A percentile compares a stretch with the other conserved stretches of the same genome.
These are phyloP conservation scores for Komagataea norvegica DNA, from an alignment of 1,139 yeast genomes.

Conservation along the genomic window DNA sequence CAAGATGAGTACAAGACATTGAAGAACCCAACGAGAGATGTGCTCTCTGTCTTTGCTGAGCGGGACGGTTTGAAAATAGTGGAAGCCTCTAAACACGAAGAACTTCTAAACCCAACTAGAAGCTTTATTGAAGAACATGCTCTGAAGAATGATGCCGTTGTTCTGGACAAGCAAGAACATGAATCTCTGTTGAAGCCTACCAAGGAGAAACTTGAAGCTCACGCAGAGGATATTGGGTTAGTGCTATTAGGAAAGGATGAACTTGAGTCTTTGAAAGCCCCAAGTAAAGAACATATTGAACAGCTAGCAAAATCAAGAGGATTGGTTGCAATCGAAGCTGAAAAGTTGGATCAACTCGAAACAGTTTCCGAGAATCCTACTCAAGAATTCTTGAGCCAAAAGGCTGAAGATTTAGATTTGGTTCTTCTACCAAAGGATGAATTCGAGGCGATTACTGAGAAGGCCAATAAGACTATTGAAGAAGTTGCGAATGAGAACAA, in stretches of 20 bases:
- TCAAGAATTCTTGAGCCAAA: conserved; percentile 15
- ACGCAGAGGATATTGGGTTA: conserved; percentile 23
- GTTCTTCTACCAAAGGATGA: conserved; percentile 27
- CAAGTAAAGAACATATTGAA: conserved; percentile 32
- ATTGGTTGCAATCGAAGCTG: conserved; percentile 24
- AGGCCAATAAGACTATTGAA: conserved; percentile 29
- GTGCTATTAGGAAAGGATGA: conserved; percentile 27
- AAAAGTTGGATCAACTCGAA: conserved; percentile 23
- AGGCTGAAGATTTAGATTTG: conserved; percentile 26
- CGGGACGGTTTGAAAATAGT: conserved; percentile 29
- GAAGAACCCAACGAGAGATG: conserved; percentile 11
- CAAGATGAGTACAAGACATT: conserved; percentile 17
- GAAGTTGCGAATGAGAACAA: conserved; percentile 20
- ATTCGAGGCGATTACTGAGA: conserved; percentile 27
- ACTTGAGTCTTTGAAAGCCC: conserved; percentile 26
- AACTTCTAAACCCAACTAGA: conserved; percentile 19
- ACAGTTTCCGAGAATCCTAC: conserved; percentile 19
- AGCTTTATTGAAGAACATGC: conserved; percentile 8
- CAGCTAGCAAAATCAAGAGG: conserved; percentile 31
- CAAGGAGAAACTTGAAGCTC: conserved; percentile 9
- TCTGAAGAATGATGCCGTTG: conserved; percentile 8
- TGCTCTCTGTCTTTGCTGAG: conserved; percentile 22
- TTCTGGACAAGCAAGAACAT: conserved; percentile 21
- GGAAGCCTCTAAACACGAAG: conserved; percentile 25
- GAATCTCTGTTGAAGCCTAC: conserved; percentile 24